Evolutionary conservation across 495 filamentous ascomycete species (phyloP), one percentile per base, ranked within the genome.

Genomic region (Mytilinidion resinicola): DNA sequence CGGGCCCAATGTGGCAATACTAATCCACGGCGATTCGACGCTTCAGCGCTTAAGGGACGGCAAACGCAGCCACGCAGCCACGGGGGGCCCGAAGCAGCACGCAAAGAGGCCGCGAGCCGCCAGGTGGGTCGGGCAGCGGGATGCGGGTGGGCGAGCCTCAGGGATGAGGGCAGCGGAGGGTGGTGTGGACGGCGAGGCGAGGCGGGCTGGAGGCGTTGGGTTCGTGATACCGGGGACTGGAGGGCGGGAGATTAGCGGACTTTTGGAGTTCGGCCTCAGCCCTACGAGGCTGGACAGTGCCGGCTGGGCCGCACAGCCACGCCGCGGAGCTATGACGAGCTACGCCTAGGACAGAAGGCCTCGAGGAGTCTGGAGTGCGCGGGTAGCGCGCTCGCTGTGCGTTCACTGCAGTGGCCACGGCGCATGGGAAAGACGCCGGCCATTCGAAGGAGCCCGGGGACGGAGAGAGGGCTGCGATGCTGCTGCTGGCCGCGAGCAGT

Each of bases 281-380:
- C 53, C 53, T 55, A 55, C 20, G 30, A 33, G 53, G 53, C 53
- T 55, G 53, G 49, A 11, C 9, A n/a, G 14, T 30, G 20, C 10
- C 19, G 21, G 44, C 25, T 55, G 44, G n/a, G 38, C n/a, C 34
- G 53, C 20, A 46, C 53, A 55, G 53, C 53, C 53, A 55, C 53
- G 53, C 53, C n/a, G 21, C 12, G 21, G 14, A 30, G 25, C 25
- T 30, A 30, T 6, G 25, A 2, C 25, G 14, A 30, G 25, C 25
- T 30, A 30, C 25, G 25, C 25, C 25, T 30, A 30, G 25, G 25
- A 6, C 25, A 30, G 25, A 30, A 30, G 25, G 25, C 25, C 25
- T 30, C 25, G 25, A 30, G 25, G 25, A 30, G 25, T 30, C 25
- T 30, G 25, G 46, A 49, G 46, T 49, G 46, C 46, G 46, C 14